Conservation (phyloP, 2,329 filamentous ascomycete species). For the Coniochaeta ligniaria region DNA sequence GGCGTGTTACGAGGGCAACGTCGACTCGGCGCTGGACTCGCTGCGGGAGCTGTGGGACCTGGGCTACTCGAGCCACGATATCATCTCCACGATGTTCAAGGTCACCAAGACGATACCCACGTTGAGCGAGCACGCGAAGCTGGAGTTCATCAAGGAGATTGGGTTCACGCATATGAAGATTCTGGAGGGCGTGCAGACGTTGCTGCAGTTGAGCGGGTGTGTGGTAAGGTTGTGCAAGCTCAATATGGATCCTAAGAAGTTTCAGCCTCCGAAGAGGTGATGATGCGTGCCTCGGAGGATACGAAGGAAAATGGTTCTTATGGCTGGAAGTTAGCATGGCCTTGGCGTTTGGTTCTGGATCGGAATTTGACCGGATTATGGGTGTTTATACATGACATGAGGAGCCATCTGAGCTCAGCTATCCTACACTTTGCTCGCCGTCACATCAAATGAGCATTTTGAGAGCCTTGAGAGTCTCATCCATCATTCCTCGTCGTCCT, state of each 20-base stretch:
- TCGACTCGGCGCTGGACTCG: conserved; percentile 79
- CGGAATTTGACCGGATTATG: neutral
- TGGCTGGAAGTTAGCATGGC: conserved; percentile 1
- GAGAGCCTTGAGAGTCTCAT: neutral
- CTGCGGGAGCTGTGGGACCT: conserved; percentile 89
- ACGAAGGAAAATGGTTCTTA: neutral
- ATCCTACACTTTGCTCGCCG: neutral
- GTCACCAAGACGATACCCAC: conserved; percentile 94
- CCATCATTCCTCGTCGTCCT: conserved; percentile 25
- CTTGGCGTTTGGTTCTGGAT: conserved; percentile 5
- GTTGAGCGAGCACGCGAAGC: conserved; percentile 86
- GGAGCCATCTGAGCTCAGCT: neutral
- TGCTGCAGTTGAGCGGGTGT: conserved; percentile 89
- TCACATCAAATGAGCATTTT: neutral
- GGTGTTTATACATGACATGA: neutral
- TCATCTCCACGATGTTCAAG: conserved; percentile 98
- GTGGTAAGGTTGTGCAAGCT: conserved; percentile 86
- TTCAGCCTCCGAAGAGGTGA: conserved; percentile 39
- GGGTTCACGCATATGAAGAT: conserved; percentile 99
- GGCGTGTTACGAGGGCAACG: conserved; percentile 85
- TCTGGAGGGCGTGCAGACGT: conserved; percentile 91
- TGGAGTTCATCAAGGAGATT: conserved; percentile 98
- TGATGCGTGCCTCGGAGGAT: neutral
- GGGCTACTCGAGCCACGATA: conserved; percentile 97
- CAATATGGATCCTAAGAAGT: conserved; percentile 89